Conservation (phyloP, 2,329 filamentous ascomycete genomes). For the Chrysoporthe deuterocubensis region DNA sequence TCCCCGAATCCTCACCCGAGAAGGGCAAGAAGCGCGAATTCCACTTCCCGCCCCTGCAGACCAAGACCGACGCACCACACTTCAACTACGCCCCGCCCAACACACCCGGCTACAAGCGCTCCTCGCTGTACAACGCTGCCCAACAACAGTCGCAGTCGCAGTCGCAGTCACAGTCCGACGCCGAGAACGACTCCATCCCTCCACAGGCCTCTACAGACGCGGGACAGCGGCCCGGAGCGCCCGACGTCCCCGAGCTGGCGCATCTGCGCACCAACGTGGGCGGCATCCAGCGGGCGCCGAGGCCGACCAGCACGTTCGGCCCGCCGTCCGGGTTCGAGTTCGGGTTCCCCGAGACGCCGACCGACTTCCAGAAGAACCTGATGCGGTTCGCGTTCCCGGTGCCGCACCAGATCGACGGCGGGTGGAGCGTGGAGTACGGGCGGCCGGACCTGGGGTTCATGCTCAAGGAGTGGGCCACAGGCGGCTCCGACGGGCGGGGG, state of each 20-base stretch:
- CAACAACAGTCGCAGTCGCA: conserved; percentile 27
- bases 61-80: conserved; percentile 52
- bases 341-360: conserved; percentile 82
- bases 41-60: conserved; percentile 60
- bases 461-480: conserved; percentile 79
- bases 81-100: conserved; percentile 61
- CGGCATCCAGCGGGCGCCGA: conserved; percentile 36
- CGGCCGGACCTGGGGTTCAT: conserved; percentile 87
- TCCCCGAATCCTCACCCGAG: conserved; percentile 38
- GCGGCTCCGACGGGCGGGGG: conserved; percentile 66
- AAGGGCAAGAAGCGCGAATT: conserved; percentile 50
- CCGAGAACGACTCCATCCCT: conserved; percentile 12
- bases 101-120: conserved; percentile 45
- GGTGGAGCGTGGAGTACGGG: conserved; percentile 92
- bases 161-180: conserved; percentile 24
- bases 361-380: conserved; percentile 84
- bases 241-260: conserved; percentile 57
- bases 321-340: conserved; percentile 72
- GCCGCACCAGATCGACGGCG: conserved; percentile 70
- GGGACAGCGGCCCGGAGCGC: neutral
- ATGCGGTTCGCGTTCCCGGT: conserved; percentile 88
- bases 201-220: conserved; percentile 20
- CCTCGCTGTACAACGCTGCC: conserved; percentile 29
- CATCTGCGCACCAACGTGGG: conserved; percentile 55
- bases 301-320: conserved; percentile 61